Conservation (phyloP, 2,329 filamentous ascomycete genomes). For the Penicillium sp. region DNA sequence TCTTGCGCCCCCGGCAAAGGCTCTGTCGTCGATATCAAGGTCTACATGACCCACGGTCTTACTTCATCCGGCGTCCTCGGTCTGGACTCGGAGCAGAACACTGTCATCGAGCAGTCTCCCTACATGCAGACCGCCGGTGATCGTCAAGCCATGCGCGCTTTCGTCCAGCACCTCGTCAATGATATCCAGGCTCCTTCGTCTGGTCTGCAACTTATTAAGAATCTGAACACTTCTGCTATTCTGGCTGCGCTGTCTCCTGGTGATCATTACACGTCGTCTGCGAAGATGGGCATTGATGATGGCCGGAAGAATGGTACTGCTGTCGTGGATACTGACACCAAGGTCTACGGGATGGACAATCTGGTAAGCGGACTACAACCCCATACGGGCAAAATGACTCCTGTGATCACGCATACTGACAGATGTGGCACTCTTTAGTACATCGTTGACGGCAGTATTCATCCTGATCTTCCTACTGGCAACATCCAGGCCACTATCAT, state of each 20-base stretch:
- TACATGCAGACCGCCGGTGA: conserved; percentile 30
- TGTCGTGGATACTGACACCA: conserved; percentile 65
- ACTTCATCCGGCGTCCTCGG: conserved; percentile 30
- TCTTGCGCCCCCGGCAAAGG: conserved; percentile 23
- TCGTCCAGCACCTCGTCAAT: conserved; percentile 25
- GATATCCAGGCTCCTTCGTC: conserved; percentile 21
- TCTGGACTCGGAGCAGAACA: conserved; percentile 27
- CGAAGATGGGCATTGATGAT: conserved; percentile 62
- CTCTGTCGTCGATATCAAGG: conserved; percentile 24
- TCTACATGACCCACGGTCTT: conserved; percentile 33
- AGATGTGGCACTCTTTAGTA: conserved; percentile 5
- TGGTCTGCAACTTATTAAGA: conserved; percentile 25
- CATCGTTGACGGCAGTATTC: conserved; percentile 70
- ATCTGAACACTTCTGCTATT: conserved; percentile 29
- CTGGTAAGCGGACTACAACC: conserved; percentile 34
- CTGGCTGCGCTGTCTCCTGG: conserved; percentile 47
- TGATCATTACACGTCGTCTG: conserved; percentile 54
- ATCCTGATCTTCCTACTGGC: conserved; percentile 68
- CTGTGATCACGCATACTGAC: not conserved
- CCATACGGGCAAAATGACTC: not conserved
- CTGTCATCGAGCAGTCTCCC: conserved; percentile 29
- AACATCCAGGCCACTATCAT: conserved; percentile 70
- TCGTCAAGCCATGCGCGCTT: conserved; percentile 21
- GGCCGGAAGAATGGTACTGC: conserved; percentile 58
- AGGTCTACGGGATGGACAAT: conserved; percentile 69